A percentile compares a stretch with the other conserved stretches of the same genome.
Evolutionary conservation across 2,329 filamentous ascomycete species (phyloP).

Genomic region (Chaetomiaceae sp.): DNA sequence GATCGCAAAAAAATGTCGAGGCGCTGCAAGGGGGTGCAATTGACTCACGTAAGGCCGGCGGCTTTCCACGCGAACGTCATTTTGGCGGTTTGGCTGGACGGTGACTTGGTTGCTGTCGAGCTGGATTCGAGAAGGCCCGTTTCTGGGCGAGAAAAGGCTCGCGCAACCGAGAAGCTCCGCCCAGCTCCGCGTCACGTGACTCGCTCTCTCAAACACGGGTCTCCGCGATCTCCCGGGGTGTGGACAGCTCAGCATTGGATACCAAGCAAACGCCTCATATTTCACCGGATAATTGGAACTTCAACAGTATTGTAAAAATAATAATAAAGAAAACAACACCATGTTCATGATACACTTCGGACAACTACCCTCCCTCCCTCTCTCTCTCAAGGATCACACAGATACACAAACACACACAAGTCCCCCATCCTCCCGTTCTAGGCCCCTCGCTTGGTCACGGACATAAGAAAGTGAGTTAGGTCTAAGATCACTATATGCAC

Average conservation of each 20-base stretch:
- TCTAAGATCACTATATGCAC: constrained; percentile 45
- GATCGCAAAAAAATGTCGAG: neutral
- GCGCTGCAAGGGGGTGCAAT: constrained; percentile 1
- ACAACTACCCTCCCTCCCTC: too few species aligned
- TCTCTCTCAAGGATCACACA: too few species aligned
- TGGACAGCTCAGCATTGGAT: too few species aligned
- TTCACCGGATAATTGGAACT: neutral
- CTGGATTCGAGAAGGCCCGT: constrained; percentile 28
- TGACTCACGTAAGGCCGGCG: constrained; percentile 85
- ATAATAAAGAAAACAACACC: neutral
- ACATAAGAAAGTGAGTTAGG: constrained; percentile 26
- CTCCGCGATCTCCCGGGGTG: neutral
- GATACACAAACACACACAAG: neutral
- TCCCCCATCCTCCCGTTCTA: neutral
- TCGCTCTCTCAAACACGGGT: neutral
- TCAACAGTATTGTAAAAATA: neutral
- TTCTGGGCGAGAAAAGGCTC: constrained; percentile 29
- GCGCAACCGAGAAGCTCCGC: constrained; percentile 28
- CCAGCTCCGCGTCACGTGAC: constrained; percentile 27
- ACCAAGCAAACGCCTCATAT: too few species aligned
- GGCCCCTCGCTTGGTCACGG: constrained; percentile 3
- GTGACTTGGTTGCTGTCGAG: constrained; percentile 27
- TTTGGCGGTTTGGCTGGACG: constrained; percentile 45
- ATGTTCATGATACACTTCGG: neutral
- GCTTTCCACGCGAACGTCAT: constrained; percentile 99